Percentiles rank a stretch among this genome's conserved stretches.
These are phyloP conservation scores for Phytophthora sp. DNA, from an alignment of 352 stramenopile species.

Conservation along the genomic window DNA sequence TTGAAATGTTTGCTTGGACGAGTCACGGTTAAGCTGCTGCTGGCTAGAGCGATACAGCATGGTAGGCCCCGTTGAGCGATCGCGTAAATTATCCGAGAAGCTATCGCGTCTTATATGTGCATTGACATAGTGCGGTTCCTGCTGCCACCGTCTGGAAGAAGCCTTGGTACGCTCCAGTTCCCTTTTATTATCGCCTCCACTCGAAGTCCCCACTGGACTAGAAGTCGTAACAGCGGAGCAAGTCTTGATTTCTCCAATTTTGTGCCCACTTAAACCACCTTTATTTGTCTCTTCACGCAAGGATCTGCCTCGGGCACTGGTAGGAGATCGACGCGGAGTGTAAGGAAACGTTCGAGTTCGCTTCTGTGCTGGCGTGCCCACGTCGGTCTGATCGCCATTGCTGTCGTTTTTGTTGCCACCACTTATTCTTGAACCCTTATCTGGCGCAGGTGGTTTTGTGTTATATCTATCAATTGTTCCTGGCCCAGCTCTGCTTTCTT, in stretches of 20 bases:
- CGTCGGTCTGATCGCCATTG: slow-evolving; percentile 7
- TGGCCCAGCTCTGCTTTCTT: slow-evolving; percentile 3
- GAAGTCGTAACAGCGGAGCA: neutral
- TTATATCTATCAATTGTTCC: neutral
- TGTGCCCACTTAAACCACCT: neutral
- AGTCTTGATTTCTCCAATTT: neutral
- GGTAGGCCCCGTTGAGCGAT: slow-evolving; percentile 3
- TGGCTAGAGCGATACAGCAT: neutral
- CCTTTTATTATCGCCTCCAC: slow-evolving; percentile 2
- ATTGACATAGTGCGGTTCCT: slow-evolving; percentile 3
- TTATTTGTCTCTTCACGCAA: neutral
- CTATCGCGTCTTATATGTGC: slow-evolving; percentile 8
- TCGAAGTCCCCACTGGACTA: neutral
- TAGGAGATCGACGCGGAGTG: slow-evolving; percentile 4
- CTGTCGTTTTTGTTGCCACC: neutral
- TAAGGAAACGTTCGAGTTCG: slow-evolving; percentile 6
- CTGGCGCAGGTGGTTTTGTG: neutral
- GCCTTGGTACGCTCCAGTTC: slow-evolving; percentile 1
- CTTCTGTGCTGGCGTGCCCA: slow-evolving; percentile 2
- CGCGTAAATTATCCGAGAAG: slow-evolving; percentile 8
- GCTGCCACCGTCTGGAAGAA: slow-evolving; percentile 14
- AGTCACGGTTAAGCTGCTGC: slow-evolving; percentile 11
- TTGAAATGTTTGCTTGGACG: slow-evolving; percentile 4
- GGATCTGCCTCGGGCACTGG: neutral
- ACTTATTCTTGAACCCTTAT: slow-evolving; percentile 1